Conservation (phyloP, 2,329 filamentous ascomycete genomes). For the Pyrenophora teres region DNA sequence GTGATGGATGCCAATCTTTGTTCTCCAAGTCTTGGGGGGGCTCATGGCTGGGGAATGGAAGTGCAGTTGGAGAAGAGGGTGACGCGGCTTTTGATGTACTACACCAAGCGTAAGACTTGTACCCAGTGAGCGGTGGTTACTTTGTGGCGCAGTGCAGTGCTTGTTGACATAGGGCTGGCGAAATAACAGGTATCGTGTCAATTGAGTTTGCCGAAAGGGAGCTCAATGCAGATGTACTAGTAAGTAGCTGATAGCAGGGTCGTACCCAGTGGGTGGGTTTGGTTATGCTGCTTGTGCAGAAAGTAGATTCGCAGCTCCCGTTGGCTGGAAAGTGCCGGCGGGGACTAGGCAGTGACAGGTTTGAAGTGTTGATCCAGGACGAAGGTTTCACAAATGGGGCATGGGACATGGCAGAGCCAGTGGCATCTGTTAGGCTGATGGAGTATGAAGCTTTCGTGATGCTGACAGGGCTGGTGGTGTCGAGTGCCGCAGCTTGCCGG, state of each 20-base stretch:
- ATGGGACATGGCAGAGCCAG: neutral
- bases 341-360: constrained; percentile 18
- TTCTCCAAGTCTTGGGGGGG: neutral
- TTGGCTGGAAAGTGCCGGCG: constrained; percentile 13
- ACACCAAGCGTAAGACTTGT: neutral
- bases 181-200: neutral
- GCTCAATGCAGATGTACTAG: constrained; percentile 3
- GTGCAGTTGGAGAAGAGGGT: neutral
- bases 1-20: neutral
- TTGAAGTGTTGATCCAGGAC: constrained; percentile 17
- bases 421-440: neutral
- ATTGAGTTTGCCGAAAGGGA: neutral
- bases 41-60: neutral
- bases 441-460: neutral
- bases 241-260: neutral
- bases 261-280: neutral
- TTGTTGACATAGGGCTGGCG: constrained; percentile 4
- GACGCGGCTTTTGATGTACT: constrained; percentile 5
- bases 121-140: neutral
- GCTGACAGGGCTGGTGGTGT: neutral
- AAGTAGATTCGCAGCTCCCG: neutral
- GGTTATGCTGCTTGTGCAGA: neutral
- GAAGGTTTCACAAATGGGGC: constrained; percentile 9
- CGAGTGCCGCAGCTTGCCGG: constrained; percentile 1
- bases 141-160: constrained; percentile 7